Evolutionary conservation across 805 yeast genomes (phyloP).

Genomic region (Pichia heedii): DNA sequence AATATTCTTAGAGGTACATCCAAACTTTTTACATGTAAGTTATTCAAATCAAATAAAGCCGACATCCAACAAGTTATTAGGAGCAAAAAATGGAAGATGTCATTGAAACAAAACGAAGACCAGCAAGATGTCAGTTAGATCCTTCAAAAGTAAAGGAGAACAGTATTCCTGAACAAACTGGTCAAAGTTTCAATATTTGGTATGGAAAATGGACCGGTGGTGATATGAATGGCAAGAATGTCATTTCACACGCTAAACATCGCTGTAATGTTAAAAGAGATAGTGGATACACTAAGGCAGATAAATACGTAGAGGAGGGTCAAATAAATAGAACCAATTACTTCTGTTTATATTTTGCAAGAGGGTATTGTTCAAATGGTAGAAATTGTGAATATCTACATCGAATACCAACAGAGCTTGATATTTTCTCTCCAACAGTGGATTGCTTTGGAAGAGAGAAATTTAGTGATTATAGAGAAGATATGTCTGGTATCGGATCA

Average conservation of each 20-base stretch:
- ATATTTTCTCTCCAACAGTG: slow-evolving; percentile 48
- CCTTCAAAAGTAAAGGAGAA: slow-evolving; percentile 46
- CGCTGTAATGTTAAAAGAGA: slow-evolving; percentile 54
- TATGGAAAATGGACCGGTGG: slow-evolving; percentile 84
- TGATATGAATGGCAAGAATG: slow-evolving; percentile 37
- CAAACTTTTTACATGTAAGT: too few species aligned
- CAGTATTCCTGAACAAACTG: slow-evolving; percentile 69
- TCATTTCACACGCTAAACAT: slow-evolving; percentile 39
- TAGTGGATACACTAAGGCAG: slow-evolving; percentile 69
- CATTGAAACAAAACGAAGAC: slow-evolving; percentile 9
- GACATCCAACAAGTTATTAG: too few species aligned
- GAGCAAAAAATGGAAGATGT: background rate
- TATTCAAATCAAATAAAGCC: too few species aligned
- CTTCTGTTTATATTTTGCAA: slow-evolving; percentile 78
- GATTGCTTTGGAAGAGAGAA: slow-evolving; percentile 95
- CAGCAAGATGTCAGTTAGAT: slow-evolving; percentile 72
- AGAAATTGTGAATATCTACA: slow-evolving; percentile 69
- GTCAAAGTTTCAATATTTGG: slow-evolving; percentile 81
- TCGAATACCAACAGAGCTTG: slow-evolving; percentile 57
- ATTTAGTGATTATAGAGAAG: slow-evolving; percentile 73
- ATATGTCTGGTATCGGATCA: slow-evolving; percentile 91
- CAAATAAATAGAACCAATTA: slow-evolving; percentile 28
- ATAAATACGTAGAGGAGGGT: slow-evolving; percentile 29
- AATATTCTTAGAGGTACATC: too few species aligned
- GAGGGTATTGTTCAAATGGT: slow-evolving; percentile 82